These are phyloP conservation scores for Ganoderma lucidum DNA, from an alignment of 1,284 basidiomycete genomes.

Conservation along the genomic window DNA sequence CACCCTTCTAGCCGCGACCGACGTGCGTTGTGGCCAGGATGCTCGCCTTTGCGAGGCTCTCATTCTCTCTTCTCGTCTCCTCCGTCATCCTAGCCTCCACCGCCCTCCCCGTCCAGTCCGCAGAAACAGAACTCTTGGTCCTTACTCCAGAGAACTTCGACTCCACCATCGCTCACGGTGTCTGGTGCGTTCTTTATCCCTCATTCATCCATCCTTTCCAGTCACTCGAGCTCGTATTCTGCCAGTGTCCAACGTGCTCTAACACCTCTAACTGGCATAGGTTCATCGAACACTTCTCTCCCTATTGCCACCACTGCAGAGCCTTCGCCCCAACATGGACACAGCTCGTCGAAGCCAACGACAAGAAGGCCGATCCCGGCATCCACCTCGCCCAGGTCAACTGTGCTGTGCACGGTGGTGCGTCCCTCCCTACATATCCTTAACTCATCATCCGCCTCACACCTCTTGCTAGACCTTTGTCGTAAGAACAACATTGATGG, in stretches of 20 bases:
- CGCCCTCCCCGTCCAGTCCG: constrained; percentile 50
- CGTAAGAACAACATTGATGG: constrained; percentile 70
- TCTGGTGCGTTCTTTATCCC: constrained; percentile 62
- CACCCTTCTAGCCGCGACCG: neutral
- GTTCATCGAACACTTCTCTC: constrained; percentile 82
- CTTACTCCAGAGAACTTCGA: constrained; percentile 76
- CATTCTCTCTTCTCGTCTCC: constrained; percentile 45
- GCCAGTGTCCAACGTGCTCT: neutral
- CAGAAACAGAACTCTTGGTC: constrained; percentile 39
- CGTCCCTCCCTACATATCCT: constrained; percentile 40
- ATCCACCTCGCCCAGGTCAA: constrained; percentile 88
- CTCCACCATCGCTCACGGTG: constrained; percentile 60
- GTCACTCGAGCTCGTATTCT: no score
- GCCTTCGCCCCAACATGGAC: constrained; percentile 87
- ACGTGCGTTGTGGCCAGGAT: constrained; percentile 34
- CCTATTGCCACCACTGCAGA: constrained; percentile 83
- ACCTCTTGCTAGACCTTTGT: constrained; percentile 73
- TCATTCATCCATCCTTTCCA: neutral
- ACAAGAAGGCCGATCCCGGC: constrained; percentile 58
- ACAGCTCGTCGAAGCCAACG: constrained; percentile 67
- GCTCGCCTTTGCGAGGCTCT: constrained; percentile 36
- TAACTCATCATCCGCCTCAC: constrained; percentile 15
- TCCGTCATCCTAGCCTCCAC: constrained; percentile 44
- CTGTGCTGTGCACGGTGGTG: constrained; percentile 85
- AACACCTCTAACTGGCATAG: constrained; percentile 36